Base-by-base conservation (phyloP, 495 filamentous ascomycete species). In the Daldinia grandis region DNA sequence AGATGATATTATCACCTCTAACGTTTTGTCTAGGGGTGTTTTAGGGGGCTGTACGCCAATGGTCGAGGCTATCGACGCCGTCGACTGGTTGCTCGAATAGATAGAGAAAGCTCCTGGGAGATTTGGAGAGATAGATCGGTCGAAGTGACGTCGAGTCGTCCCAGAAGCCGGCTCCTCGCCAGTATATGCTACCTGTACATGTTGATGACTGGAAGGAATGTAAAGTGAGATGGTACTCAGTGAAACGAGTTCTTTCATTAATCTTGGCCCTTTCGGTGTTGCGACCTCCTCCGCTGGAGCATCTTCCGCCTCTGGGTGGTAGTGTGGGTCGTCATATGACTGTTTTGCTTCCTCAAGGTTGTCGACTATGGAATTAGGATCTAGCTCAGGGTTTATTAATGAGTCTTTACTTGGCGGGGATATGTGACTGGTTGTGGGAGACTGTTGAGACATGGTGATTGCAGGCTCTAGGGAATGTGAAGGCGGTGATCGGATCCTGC, bases 81-180 rank as follows among this genome's bases (percentile, higher is more conserved):
- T 60, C 6, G 81, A 81, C 64, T 87, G 79, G 15, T 64, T 49
- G 28, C 58, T 57, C 21, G 49, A 35, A 33, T 77, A 65, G 37
- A 85, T 74, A 0, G 87, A 89, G 63, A 89, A 90, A 7, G 87
- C 80, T 0, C 87, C 87, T 5, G 87, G 87, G 12, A 88, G 65
- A 68, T 86, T 77, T 15, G 83, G 81, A 14, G 76, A 76, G 21
- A 79, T 60, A 37, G 85, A 84, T 51, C 66, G 73, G 21, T 70
- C 75, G 8, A 72, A 25, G 56, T 40, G 55, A 15, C 35, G 21
- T 24, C 44, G 70, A 30, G 64, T 25, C 12, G 42, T 10, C 33
- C 71, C 68, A 21, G 75, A 71, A 35, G 58, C 50, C 3, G 65
- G 24, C 38, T 71, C 74, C n/a, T 62, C 62, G 17, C 37, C 61